These are phyloP conservation scores for Lagenaria siceraria DNA, from an alignment of 306 rosid species.

Conservation along the genomic window DNA sequence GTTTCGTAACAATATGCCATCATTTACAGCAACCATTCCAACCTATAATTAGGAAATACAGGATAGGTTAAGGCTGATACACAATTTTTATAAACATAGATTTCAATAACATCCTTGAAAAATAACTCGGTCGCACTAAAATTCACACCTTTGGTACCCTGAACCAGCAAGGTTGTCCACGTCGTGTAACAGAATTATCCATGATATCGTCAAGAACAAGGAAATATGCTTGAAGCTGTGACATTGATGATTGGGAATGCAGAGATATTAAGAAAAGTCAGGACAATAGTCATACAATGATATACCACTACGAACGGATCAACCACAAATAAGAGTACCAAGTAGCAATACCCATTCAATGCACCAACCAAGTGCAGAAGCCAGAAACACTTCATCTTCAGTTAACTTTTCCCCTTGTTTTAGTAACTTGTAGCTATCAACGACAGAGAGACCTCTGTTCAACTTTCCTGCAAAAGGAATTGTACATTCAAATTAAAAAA, in stretches of 20 bases:
- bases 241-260: neutral
- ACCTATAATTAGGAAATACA: constrained; percentile 28
- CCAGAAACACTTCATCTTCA: constrained; percentile 27
- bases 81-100: neutral
- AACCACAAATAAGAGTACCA: neutral
- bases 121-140: neutral
- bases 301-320: neutral
- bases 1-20: constrained; percentile 67
- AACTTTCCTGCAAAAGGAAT: constrained; percentile 21
- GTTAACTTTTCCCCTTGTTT: constrained; percentile 22
- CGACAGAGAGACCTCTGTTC: constrained; percentile 38
- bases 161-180: constrained; percentile 45
- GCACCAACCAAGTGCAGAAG: constrained; percentile 46
- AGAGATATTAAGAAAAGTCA: neutral
- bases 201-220: constrained; percentile 38
- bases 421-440: constrained; percentile 28
- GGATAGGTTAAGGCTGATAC: neutral
- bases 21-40: constrained; percentile 77
- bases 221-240: constrained; percentile 44
- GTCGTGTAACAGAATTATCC: constrained; percentile 40
- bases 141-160: constrained; percentile 33
- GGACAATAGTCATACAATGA: neutral
- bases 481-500: too few relatives aligned
- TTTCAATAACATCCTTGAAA: neutral
- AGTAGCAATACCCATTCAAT: constrained; percentile 36